Evolutionary conservation across 768 basidiomycete genomes (phyloP), one percentile per base, ranked within the genome.

Genomic region (Mycena epipterygia): DNA sequence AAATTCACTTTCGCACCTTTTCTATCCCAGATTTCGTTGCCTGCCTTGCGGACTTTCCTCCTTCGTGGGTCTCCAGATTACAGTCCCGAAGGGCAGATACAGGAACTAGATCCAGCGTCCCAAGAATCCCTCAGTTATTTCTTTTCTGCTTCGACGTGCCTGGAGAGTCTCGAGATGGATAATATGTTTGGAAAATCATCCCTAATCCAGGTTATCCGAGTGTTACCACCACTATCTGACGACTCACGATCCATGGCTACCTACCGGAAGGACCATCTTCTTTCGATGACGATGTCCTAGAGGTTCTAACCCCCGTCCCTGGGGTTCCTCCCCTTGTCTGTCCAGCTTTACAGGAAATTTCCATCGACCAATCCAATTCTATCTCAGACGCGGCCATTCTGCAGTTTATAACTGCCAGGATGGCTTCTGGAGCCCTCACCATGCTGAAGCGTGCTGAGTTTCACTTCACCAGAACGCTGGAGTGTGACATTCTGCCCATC

Each of bases 341-440:
- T n/a, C n/a, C n/a, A n/a, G n/a, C n/a, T n/a, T n/a, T n/a, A n/a
- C n/a, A n/a, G 35, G 2, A 49, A 17, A 29, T 19, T 14, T 44
- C 58, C 46, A 21, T 9, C 11, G 41, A 56, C 13, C 8, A 23
- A 2, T 23, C 5, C 42, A n/a, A 9, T 14, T 5, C 7, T 1
- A 56, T 65, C 27, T 56, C 56, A 0, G 64, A 64, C 17, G 63
- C 25, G 19, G 55, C 44, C 1, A 25, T 66, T 21, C 27, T 58
- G 23, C 55, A n/a, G 9, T 66, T 66, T 17, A 33, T 66, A 2
- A 57, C 33, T 23, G 17, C 25, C 2, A 55, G 55, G 27, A 56
- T 48, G 33, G 41, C 21, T 5, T 8, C 21, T n/a, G 42, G 21
- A n/a, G 3, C 42, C 42, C 21, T 7, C 42, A 44, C 30, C 37